A percentile compares a stretch with the other conserved stretches of the same genome.
phyloP scores from a whole-genome alignment of 2,329 filamentous ascomycete genomes.

The Gremmenia infestans region DNA sequence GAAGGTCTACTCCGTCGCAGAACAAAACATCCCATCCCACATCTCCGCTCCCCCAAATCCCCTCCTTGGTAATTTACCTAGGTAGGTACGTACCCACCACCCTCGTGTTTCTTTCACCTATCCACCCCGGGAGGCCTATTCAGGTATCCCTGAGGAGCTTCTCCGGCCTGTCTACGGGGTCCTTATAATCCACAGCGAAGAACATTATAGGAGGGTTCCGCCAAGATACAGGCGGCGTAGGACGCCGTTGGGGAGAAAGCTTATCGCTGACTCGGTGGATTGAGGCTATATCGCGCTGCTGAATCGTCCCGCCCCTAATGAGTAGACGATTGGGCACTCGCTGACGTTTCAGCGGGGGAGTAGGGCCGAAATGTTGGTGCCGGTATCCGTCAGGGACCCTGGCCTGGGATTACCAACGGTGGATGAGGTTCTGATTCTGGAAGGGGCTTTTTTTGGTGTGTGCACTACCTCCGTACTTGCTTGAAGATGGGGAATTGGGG shows the following conservation, averaged over 20 bases:
- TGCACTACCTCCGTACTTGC: too few relatives aligned
- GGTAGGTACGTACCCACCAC: not conserved
- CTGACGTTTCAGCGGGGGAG: too few relatives aligned
- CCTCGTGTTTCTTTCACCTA: not conserved
- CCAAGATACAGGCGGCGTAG: not conserved
- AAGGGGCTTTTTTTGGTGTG: too few relatives aligned
- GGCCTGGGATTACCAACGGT: too few relatives aligned
- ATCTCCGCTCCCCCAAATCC: not conserved
- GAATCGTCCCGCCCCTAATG: too few relatives aligned
- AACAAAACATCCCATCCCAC: not conserved
- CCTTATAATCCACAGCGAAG: not conserved
- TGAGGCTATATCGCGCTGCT: too few relatives aligned
- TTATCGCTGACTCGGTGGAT: not conserved
- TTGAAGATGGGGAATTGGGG: too few relatives aligned
- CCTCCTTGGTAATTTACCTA: not conserved
- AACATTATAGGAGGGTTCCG: not conserved
- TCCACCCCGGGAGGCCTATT: not conserved
- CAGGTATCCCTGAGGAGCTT: not conserved
- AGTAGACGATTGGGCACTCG: too few relatives aligned
- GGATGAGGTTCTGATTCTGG: too few relatives aligned
- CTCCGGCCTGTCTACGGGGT: not conserved
- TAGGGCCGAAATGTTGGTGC: too few relatives aligned
- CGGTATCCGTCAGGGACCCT: too few relatives aligned
- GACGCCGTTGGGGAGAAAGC: not conserved
- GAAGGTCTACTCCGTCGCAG: too few relatives aligned